phyloP scores from a whole-genome alignment of 202 grass and related monocot species.

The Panicum hallii region DNA sequence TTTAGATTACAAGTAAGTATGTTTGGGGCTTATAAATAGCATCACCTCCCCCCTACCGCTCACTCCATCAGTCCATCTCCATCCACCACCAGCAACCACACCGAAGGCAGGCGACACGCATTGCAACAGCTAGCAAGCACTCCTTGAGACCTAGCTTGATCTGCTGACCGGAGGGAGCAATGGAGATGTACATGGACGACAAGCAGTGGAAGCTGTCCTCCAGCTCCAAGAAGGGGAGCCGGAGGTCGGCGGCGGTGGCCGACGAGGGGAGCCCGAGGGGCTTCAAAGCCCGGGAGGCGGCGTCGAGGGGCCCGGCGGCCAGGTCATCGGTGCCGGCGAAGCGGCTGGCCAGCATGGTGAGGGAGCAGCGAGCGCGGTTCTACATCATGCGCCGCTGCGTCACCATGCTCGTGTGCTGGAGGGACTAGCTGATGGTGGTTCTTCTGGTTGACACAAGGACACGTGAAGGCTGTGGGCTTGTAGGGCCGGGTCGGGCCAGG shows the following conservation, averaged over 20 bases:
- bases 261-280: neutral
- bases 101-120: neutral
- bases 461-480: neutral
- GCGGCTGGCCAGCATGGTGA: slow-evolving; percentile 58
- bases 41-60: neutral
- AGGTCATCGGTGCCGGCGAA: slow-evolving; percentile 39
- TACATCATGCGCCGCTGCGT: slow-evolving; percentile 93
- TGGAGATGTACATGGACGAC: slow-evolving; percentile 63
- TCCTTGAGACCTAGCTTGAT: no score
- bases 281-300: neutral
- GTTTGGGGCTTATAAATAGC: slow-evolving; percentile 38
- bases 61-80: neutral
- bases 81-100: neutral
- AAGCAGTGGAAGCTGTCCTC: slow-evolving; percentile 48
- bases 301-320: neutral
- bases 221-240: slow-evolving; percentile 50
- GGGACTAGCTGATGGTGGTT: slow-evolving; percentile 26
- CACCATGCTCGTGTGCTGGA: slow-evolving; percentile 76
- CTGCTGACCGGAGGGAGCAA: slow-evolving; percentile 2
- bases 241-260: slow-evolving; percentile 1
- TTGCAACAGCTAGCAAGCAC: no score
- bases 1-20: neutral
- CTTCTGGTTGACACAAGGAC: no score
- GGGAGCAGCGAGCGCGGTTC: slow-evolving; percentile 77
- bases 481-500: neutral